A percentile compares a stretch with the other conserved stretches of the same genome.
Conservation (phyloP, 768 basidiomycete species). For the Phanerochaete sordida region DNA sequence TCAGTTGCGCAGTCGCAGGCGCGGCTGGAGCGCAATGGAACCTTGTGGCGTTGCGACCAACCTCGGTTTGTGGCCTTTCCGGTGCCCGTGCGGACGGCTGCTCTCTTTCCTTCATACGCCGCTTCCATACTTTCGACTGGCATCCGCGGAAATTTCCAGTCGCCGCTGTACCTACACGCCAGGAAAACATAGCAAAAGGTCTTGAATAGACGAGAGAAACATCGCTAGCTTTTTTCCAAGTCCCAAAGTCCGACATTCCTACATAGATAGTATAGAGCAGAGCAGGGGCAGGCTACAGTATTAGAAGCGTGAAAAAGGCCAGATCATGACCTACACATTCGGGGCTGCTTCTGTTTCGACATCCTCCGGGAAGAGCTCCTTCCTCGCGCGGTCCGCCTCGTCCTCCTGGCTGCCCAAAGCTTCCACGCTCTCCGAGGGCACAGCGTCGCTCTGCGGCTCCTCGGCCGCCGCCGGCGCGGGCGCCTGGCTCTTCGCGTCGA, state of each 20-base stretch:
- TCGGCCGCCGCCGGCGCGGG: neutral
- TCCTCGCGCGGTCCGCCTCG: slow-evolving; percentile 31
- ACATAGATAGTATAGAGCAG: neutral
- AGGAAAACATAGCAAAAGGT: too few relatives aligned
- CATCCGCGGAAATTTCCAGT: too few relatives aligned
- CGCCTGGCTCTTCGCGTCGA: slow-evolving; percentile 46
- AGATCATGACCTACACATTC: neutral
- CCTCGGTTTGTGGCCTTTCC: too few relatives aligned
- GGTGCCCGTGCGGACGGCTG: too few relatives aligned
- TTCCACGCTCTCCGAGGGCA: neutral
- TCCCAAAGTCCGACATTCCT: neutral
- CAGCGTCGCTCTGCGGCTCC: neutral
- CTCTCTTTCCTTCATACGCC: too few relatives aligned
- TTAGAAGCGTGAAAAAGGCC: neutral
- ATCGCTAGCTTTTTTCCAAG: too few relatives aligned
- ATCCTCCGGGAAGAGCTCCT: slow-evolving; percentile 33
- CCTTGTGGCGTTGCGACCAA: too few relatives aligned
- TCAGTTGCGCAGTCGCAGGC: too few relatives aligned
- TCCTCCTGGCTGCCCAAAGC: slow-evolving; percentile 21
- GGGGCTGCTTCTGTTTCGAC: neutral
- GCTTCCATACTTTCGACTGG: too few relatives aligned
- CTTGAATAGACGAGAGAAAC: too few relatives aligned
- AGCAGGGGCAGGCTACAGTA: neutral
- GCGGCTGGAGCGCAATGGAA: too few relatives aligned
- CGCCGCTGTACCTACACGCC: too few relatives aligned